Conservation (phyloP, 2,329 filamentous ascomycete species). For the Helicocarpus griseus region DNA sequence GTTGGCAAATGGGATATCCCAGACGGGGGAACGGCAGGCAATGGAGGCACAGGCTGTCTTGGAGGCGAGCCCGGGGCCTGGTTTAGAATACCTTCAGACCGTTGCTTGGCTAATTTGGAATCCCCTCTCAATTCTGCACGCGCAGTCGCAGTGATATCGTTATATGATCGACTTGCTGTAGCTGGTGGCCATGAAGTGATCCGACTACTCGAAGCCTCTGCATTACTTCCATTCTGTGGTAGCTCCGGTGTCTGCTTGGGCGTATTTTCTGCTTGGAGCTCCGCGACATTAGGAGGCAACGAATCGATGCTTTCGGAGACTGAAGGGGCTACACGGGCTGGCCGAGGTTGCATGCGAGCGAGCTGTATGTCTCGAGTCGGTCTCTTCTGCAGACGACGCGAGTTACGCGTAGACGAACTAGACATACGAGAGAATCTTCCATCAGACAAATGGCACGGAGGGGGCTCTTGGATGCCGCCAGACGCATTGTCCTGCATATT, state of each 20-base stretch:
- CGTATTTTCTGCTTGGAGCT: neutral
- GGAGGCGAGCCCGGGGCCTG: conserved; percentile 3
- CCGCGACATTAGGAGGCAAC: neutral
- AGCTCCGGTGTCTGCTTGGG: neutral
- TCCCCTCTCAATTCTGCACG: neutral
- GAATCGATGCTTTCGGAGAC: neutral
- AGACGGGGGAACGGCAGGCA: neutral
- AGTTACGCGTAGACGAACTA: neutral
- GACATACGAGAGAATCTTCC: neutral
- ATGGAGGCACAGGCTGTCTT: conserved; percentile 1
- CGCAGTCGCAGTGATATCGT: neutral
- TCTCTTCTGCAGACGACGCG: conserved; percentile 1
- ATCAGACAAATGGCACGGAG: neutral
- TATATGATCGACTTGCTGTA: neutral
- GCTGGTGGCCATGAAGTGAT: neutral
- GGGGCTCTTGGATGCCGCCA: neutral
- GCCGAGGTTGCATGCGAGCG: neutral
- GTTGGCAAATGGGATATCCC: neutral
- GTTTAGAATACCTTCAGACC: neutral
- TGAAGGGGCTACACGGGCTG: neutral
- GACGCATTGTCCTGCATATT: neutral
- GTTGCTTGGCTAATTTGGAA: neutral
- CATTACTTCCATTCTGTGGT: neutral
- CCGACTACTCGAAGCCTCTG: neutral
- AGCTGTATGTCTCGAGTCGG: neutral